Evolutionary conservation across 2,329 filamentous ascomycete genomes (phyloP), one percentile per base, ranked within the genome.

Genomic region (Neurospora sp.): DNA sequence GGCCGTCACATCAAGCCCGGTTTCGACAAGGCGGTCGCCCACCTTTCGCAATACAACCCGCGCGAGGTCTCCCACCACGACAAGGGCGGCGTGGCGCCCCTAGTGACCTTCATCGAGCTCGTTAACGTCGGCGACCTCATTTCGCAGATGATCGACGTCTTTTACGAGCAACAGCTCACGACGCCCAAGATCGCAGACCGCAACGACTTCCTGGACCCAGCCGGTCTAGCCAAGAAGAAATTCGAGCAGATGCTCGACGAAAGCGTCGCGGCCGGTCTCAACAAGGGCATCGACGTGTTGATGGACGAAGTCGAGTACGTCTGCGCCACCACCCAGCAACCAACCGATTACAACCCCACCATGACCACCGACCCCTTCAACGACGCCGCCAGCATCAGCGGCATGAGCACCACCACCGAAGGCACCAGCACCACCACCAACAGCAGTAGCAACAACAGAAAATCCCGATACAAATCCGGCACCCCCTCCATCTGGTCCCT

Each of bases 191-290:
- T 99, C 68, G 91, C 91, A 1, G 95, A 98, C 78, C 89, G 92
- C 62, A 96, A 97, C 78, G 96, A 99, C 81, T 99, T 99, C 77
- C 84, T 99, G 66, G 93, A 97, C 77, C 91, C 93, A 23, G 92
- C 94, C 0, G 91, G 92, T 39, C 91, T 97, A 75, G 94, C 96
- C 73, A 99, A 99, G 87, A 98, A 97, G 83, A 93, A 92, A 74
- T 99, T 98, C 76, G 96, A 99, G 83, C 94, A 97, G 78, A 97
- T 97, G 91, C 89, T 99, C 1, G 96, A 99, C 77, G 96, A 98
- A 81, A 92, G 92, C 71, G 96, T 99, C 8, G 96, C 96, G 4
- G 93, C 95, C 8, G 96, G 96, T 1, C 83, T 99, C 72, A 97
- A 97, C 80, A 97, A 97, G 82, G 96, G 96, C 73, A 98, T 99